A percentile compares a stretch with the other conserved stretches of the same genome.
Conservation (phyloP, 768 basidiomycete genomes). For the Lactifluus piperatus region DNA sequence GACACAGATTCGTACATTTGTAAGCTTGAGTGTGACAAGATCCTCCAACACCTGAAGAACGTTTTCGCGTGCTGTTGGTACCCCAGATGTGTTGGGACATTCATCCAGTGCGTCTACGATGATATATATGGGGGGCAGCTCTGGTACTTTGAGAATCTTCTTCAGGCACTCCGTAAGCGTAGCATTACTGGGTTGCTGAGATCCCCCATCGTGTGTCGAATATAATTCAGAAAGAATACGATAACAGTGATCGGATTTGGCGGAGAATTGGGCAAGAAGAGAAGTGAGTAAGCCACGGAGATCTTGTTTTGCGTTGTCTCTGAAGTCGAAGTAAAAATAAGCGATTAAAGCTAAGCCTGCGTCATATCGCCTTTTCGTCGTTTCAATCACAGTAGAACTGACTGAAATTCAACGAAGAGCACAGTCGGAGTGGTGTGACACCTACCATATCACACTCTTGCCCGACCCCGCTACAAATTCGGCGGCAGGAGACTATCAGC, state of each 20-base stretch:
- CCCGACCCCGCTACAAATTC: not conserved
- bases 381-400: slow-evolving; percentile 1
- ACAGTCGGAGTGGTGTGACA: not conserved
- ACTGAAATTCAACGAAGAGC: fast-evolving
- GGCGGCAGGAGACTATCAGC: not conserved
- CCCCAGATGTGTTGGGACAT: not conserved
- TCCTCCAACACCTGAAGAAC: not conserved
- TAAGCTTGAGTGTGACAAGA: not conserved
- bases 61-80: not conserved
- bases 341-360: not conserved
- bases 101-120: slow-evolving; percentile 4
- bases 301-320: too few species aligned
- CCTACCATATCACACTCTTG: not conserved
- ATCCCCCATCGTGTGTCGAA: not conserved
- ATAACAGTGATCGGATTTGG: not conserved
- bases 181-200: not conserved
- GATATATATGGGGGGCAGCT: not conserved
- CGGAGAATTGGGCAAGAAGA: not conserved
- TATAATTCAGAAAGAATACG: not conserved
- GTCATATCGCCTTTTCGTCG: not conserved
- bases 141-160: not conserved
- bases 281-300: too few species aligned
- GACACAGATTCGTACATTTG: not conserved
- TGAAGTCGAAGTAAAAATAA: too few species aligned
- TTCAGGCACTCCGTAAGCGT: not conserved